Base-by-base conservation (phyloP, 805 yeast genomes). In the Wickerhamomyces subpelliculosus region DNA sequence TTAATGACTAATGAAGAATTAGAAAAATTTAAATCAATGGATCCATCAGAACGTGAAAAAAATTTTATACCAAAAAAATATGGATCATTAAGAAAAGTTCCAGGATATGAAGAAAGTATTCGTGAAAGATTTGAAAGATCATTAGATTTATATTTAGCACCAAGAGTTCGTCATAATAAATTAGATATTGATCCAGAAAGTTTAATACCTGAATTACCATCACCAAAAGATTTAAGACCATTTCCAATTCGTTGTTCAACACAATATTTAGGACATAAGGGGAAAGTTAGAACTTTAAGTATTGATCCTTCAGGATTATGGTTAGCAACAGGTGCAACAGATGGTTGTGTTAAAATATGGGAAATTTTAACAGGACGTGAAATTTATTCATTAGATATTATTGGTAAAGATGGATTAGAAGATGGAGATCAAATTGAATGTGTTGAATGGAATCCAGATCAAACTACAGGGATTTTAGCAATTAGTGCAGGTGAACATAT, bases 321-420 rank as follows among this genome's bases (percentile, higher is more conserved):
- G 93, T 68, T 93, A 40, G 98, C 98, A 17, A 93, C 98, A 4
- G 98, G 97, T 41, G 84, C 95, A 14, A 97, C 93, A 58, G 98
- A 93, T 58, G 97, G 97, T 39, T 75, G 89, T 14, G 89, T 93
- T 7, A 75, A 96, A 50, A 73, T 93, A n/a, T 93, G 98, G 97
- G 98, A 93, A 65, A 80, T 88, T 16, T 65, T 88, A 42, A 86
- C 97, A 5, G 98, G 98, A 34, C 80, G 98, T 63, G 94, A 90
- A 67, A 85, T 90, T 36, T 85, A 76, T 71, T 75, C 76, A 43
- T 67, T 74, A n/a, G 63, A 65, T 40, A 52, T 78, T 17, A 56
- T 74, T 17, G 30, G 42, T 13, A 40, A 42, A 27, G 67, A 67
- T 25, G 72, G n/a, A n/a, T n/a, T n/a, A n/a, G n/a, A 71, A 33